Percentiles rank a stretch among this genome's conserved stretches.
Conservation (phyloP, 2,329 filamentous ascomycete species). For the Zelopaecilomyces penicillatus region DNA sequence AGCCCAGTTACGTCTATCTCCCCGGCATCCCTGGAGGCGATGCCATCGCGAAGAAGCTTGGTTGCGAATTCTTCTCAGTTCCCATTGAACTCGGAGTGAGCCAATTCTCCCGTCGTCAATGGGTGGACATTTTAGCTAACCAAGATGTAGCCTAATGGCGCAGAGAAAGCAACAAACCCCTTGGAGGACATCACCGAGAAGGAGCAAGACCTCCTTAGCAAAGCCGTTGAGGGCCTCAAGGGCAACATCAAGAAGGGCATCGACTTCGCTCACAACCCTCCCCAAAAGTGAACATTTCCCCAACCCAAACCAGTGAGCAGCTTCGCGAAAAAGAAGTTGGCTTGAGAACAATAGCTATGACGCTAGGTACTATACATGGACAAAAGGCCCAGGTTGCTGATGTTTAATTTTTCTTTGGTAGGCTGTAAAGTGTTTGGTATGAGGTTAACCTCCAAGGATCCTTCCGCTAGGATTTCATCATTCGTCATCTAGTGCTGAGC, state of each 20-base stretch:
- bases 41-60: slow-evolving; percentile 73
- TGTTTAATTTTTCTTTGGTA: slow-evolving; percentile 23
- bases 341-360: slow-evolving; percentile 24
- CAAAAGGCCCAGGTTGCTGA: slow-evolving; percentile 26
- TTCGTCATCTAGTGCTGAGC: background rate
- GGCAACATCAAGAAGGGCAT: slow-evolving; percentile 93
- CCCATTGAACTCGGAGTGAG: slow-evolving; percentile 92
- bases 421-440: slow-evolving; percentile 25
- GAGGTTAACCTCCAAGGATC: background rate
- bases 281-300: slow-evolving; percentile 65
- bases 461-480: slow-evolving; percentile 1
- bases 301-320: slow-evolving; percentile 17
- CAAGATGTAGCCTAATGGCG: slow-evolving; percentile 61
- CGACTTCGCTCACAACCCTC: slow-evolving; percentile 78
- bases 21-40: slow-evolving; percentile 82
- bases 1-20: slow-evolving; percentile 94
- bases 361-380: slow-evolving; percentile 28
- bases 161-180: slow-evolving; percentile 75
- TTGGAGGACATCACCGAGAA: slow-evolving; percentile 69
- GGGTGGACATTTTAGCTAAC: slow-evolving; percentile 19
- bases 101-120: slow-evolving; percentile 14
- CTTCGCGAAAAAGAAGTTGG: slow-evolving; percentile 19
- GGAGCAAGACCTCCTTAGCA: slow-evolving; percentile 81
- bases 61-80: slow-evolving; percentile 90
- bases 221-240: slow-evolving; percentile 69